Conservation (phyloP, 176 grass and related monocot species). For the Dactylis glomerata region DNA sequence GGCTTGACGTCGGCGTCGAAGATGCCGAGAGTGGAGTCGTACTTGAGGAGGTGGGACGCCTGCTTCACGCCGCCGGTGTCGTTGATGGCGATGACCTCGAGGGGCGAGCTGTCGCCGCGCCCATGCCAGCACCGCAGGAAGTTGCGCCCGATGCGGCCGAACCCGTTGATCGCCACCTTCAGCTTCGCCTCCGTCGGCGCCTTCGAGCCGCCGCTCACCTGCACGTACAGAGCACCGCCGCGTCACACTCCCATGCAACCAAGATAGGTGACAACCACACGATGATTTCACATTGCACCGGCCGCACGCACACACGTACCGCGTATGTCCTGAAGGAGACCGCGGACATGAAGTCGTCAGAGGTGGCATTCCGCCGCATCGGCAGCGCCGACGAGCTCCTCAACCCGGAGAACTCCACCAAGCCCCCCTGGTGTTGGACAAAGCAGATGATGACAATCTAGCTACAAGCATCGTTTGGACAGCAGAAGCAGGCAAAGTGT, state of each 20-base stretch:
- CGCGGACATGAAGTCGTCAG: slow-evolving; percentile 56
- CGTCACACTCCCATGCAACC: background rate
- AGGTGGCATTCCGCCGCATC: slow-evolving; percentile 44
- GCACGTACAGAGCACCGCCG: background rate
- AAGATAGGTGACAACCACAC: background rate
- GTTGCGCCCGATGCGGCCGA: slow-evolving; percentile 90
- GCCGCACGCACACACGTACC: slow-evolving; percentile 1
- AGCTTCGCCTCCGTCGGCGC: slow-evolving; percentile 74
- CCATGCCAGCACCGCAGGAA: slow-evolving; percentile 91
- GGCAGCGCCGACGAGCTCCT: slow-evolving; percentile 47
- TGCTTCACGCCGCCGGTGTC: slow-evolving; percentile 82
- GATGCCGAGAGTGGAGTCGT: slow-evolving; percentile 85
- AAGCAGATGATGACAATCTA: background rate
- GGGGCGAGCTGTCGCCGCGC: slow-evolving; percentile 49
- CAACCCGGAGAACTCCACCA: slow-evolving; percentile 64
- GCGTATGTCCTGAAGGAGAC: slow-evolving; percentile 58
- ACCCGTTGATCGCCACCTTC: slow-evolving; percentile 91
- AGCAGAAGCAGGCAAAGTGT: background rate
- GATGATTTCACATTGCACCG: background rate
- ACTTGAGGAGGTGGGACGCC: slow-evolving; percentile 87
- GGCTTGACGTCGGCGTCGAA: slow-evolving; percentile 86
- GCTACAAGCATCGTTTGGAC: background rate
- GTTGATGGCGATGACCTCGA: slow-evolving; percentile 85
- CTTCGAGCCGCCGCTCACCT: slow-evolving; percentile 46
- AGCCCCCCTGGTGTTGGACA: slow-evolving; percentile 26